Base-by-base conservation (phyloP, 164 flowering plant genomes). In the Amborella trichopoda region DNA sequence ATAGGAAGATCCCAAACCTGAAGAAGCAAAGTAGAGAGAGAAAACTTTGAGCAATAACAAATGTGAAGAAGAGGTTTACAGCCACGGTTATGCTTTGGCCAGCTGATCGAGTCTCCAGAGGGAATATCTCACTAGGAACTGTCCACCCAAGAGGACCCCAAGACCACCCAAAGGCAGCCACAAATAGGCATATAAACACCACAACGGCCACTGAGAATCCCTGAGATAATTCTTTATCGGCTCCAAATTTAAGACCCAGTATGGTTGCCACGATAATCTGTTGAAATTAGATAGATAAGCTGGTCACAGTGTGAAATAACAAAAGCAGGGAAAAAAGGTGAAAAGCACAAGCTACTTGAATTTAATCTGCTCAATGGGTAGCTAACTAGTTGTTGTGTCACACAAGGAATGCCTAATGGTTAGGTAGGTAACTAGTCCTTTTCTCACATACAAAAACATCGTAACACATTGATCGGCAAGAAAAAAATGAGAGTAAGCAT, bases 101-200 rank as follows among this genome's bases (percentile, higher is more conserved):
- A 0, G 75, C 75, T 5, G 77, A 75, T 14, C 81, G 63, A 3
- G 70, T 76, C 34, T 73, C 81, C 28, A 76, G 30, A 2, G 81
- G 67, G 47, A 76, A 76, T 48, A 73, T 76, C 61, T 76, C 77
- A 26, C 81, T 76, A 4, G 78, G 78, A 20, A 76, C 78, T 0
- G 78, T 72, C 81, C 81, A 76, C 17, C 81, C 81, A 2, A 76
- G 64, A 0, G 78, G 78, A 0, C 81, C 81, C 81, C 78, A 76
- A 23, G 81, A 76, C 74, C 74, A 70, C 20, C 78, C 78, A 22
- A 72, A 76, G 0, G 76, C 97, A 5, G 71, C 54, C 4, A 89
- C 97, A 38, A 89, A 89, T 25, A 80, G 67, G 71, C 94, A 89
- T 33, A 86, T 60, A 41, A 81, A 53, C 0, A 57, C 43, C 54